Evolutionary conservation across 495 filamentous ascomycete genomes (phyloP), one percentile per base, ranked within the genome.

Genomic region (Aspergillus indologenus): DNA sequence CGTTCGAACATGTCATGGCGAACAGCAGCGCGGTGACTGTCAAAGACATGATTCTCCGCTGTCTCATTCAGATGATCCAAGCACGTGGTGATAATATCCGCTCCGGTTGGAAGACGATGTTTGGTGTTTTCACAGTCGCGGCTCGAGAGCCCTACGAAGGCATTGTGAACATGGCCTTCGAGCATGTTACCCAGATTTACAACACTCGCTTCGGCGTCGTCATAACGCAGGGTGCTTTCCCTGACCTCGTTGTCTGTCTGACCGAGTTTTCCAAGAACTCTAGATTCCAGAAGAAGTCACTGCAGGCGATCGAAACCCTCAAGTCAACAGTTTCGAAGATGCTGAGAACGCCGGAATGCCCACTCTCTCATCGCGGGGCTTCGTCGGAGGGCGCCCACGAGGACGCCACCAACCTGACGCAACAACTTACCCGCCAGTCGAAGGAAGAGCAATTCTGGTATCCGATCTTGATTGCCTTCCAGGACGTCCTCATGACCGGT

Each of bases 391-490:
- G 62, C 22, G 72, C 66, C 54, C 73, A 72, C 53, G 79, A 77
- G 50, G 79, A 77, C 51, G 73, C 67, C 57, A 73, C 79, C 24
- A 84, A 81, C 45, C 69, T 79, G 22, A 67, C 75, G 5, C 77
- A 79, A 57, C 78, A 79, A 47, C 76, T 79, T 50, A 81, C 71
- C 42, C 75, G 77, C 50, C 79, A 83, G 54, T 92, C 90, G 0
- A 83, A 94, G 61, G 92, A 98, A 67, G 95, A 98, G 68, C 93
- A 96, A 42, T 99, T 90, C 72, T 99, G 94, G 94, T 98, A 97
- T 63, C 94, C 94, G 0, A 88, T 99, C 26, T 81, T 99, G 14
- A 98, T 98, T 69, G 92, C 95, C 6, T 98, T 98, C 78, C 94
- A 99, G 72, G 94, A 99, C 73, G 92, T 98, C 20, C 78, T 99